Base-by-base conservation (phyloP, 352 stramenopile genomes). In the Vaucheria bursata region DNA sequence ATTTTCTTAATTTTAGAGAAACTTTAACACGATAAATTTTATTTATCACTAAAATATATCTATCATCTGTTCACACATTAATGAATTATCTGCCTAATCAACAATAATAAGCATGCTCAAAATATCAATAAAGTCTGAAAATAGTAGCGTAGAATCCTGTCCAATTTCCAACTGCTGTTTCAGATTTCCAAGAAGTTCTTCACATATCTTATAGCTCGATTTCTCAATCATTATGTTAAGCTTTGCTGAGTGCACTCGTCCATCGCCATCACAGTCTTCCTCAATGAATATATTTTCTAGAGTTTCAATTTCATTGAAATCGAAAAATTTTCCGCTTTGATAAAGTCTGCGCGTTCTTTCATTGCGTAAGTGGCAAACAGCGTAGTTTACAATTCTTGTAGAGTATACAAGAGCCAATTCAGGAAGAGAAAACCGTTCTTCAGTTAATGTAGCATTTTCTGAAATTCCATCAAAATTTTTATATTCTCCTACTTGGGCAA, bases 121-220 rank as follows among this genome's bases (percentile, higher is more conserved):
- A 52, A 94, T 92, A 77, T 94, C 90, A 35, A 92, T 88, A 79
- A 90, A 92, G 80, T 94, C 90, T 36, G 88, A 87, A 72, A 94
- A 91, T 50, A 12, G 5, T 5, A 50, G 39, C 33, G 87, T 82
- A 12, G 90, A 92, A 70, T 89, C 86, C 0, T 75, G 45, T 0
- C 85, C 82, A n/a, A 88, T 89, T 69, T 88, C 87, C 59, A 94
- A 86, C 83, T 94, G 88, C 31, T 88, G 74, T 40, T 93, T 77
- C 5, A 93, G 86, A 18, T 84, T 25, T 12, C 82, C 8, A n/a
- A 92, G 59, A 69, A 90, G 79, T 0, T 77, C 77, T 32, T 86
- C 86, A 1, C 81, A 73, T 3, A 91, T 77, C 29, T 76, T 49
- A 0, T 89, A 69, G 1, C 87, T 31, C 7, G n/a, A 31, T 25